A percentile compares a stretch with the other conserved stretches of the same genome.
Evolutionary conservation across 108 stramenopile species (phyloP).

Genomic region (Fragilariopsis cylindrus): DNA sequence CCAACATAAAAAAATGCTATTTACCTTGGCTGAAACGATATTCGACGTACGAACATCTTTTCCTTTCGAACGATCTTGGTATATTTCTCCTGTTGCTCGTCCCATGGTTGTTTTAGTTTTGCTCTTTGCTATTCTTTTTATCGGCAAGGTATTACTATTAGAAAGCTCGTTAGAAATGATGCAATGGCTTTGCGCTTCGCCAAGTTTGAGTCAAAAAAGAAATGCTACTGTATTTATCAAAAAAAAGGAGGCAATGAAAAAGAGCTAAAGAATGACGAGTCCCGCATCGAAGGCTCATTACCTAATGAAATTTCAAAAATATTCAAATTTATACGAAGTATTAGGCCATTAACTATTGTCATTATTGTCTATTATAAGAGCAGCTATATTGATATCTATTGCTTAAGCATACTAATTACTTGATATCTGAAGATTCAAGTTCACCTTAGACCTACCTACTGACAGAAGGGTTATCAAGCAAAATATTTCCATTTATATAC

Average conservation of each 20-base stretch:
- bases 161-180: neutral
- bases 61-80: constrained; percentile 86
- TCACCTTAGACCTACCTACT: too few species aligned
- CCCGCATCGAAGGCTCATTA: neutral
- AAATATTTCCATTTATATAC: too few species aligned
- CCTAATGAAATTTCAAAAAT: neutral
- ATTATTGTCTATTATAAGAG: too few species aligned
- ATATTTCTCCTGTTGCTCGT: constrained; percentile 64
- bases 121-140: neutral
- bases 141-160: neutral
- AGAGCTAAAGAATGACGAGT: neutral
- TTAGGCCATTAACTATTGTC: too few species aligned
- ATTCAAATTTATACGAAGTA: too few species aligned
- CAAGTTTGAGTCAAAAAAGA: neutral
- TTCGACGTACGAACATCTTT: constrained; percentile 97
- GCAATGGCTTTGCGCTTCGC: neutral
- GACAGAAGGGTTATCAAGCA: too few species aligned
- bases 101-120: constrained; percentile 1
- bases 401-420: too few species aligned
- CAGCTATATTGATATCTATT: too few species aligned
- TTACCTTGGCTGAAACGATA: constrained; percentile 96
- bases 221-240: neutral
- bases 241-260: neutral
- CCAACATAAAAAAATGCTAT: constrained; percentile 1
- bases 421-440: too few species aligned